These are phyloP conservation scores for Aspergillus chevalieri DNA, from an alignment of 2,329 filamentous ascomycete genomes.

Conservation along the genomic window DNA sequence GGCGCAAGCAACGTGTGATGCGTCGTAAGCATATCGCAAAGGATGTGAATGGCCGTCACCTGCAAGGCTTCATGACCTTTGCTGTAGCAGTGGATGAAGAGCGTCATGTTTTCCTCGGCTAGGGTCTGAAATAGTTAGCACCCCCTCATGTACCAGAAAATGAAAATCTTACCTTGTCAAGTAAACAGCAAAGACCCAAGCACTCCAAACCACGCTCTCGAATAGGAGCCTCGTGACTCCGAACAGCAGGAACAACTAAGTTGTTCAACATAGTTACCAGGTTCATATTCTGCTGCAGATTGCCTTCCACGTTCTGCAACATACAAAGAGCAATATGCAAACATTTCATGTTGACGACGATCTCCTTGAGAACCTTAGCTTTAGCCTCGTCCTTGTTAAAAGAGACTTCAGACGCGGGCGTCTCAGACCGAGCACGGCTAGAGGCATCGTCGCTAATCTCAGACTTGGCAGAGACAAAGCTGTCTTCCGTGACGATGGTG, in stretches of 20 bases:
- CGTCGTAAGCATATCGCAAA: conserved; percentile 86
- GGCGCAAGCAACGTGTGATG: conserved; percentile 71
- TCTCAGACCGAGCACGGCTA: conserved; percentile 38
- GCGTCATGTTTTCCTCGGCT: conserved; percentile 80
- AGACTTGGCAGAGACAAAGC: conserved; percentile 88
- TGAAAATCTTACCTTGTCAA: conserved; percentile 62
- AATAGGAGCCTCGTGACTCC: conserved; percentile 86
- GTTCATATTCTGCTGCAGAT: conserved; percentile 80
- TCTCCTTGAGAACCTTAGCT: conserved; percentile 67
- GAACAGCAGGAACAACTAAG: conserved; percentile 87
- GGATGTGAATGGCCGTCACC: conserved; percentile 81
- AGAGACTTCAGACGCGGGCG: conserved; percentile 53
- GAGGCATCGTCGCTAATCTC: conserved; percentile 64
- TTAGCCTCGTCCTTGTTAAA: conserved; percentile 57
- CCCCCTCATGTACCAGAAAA: neutral
- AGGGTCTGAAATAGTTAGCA: conserved; percentile 52
- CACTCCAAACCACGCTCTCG: conserved; percentile 85
- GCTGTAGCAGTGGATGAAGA: conserved; percentile 94
- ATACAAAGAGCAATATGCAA: conserved; percentile 96
- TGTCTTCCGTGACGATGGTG: conserved; percentile 72
- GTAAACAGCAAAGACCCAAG: conserved; percentile 80
- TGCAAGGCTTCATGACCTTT: conserved; percentile 88
- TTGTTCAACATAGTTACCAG: conserved; percentile 98
- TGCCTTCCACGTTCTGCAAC: conserved; percentile 84
- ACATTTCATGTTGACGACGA: conserved; percentile 97